Percentiles rank a stretch among this genome's conserved stretches.
Evolutionary conservation across 2,329 filamentous ascomycete species (phyloP).

Genomic region (Neonectria magnoliae): DNA sequence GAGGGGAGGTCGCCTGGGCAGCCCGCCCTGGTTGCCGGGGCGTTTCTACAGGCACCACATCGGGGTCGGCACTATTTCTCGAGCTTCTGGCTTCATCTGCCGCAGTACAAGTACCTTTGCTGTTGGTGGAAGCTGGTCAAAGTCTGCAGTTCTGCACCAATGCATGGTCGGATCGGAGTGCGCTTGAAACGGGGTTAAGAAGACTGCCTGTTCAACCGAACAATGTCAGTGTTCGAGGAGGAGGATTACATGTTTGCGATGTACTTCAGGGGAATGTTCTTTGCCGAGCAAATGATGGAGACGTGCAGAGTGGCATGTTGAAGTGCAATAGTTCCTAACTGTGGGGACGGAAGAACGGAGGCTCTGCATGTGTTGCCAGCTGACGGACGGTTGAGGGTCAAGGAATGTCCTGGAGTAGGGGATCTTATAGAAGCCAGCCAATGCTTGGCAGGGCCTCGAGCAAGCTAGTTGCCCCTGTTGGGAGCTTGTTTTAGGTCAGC

Average conservation of each 20-base stretch:
- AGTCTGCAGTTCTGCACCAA: not conserved
- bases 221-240: not conserved
- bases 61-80: not conserved
- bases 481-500: not conserved
- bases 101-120: not conserved
- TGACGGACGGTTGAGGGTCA: not conserved
- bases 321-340: not conserved
- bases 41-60: not conserved
- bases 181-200: not conserved
- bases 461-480: not conserved
- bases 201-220: not conserved
- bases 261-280: not conserved
- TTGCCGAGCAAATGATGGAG: not conserved
- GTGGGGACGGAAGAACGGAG: not conserved
- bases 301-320: not conserved
- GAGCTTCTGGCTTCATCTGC: not conserved
- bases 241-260: not conserved
- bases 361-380: not conserved
- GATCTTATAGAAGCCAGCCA: not conserved
- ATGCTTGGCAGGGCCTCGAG: not conserved
- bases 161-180: not conserved
- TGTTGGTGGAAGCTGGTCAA: not conserved
- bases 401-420: not conserved
- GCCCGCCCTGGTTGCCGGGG: not conserved
- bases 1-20: not conserved